Base-by-base conservation (phyloP, 164 flowering plant species). In the Aristolochia californica region DNA sequence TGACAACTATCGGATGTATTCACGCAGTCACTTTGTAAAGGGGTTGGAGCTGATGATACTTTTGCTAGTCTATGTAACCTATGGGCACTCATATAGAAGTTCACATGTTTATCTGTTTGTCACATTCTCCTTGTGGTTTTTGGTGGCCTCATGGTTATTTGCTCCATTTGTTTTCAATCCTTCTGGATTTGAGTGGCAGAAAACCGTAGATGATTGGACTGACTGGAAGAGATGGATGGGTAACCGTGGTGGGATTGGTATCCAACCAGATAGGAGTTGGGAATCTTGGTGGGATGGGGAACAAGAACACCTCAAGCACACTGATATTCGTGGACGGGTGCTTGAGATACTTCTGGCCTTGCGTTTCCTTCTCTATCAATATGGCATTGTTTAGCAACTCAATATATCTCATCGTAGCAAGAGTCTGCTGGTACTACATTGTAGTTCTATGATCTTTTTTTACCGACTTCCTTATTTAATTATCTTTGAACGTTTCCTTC, bases 201-300 rank as follows among this genome's bases (percentile, higher is more conserved):
- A 89, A 65, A 89, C 96, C 20, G 97, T 93, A 23, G 99, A 93
- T 65, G 99, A 93, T 64, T 93, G 97, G 97, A 78, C 95, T 13
- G 93, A 93, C 49, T 93, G 99, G 99, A 93, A 87, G 66, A 80
- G 87, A 77, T 93, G 99, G 99, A 87, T 93, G 93, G 97, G 91
- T 47, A 89, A 87, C 65, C 95, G 91, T 40, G 99, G 99, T 55
- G 99, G 99, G 34, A 93, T 93, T 30, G 97, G 97, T 45, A 85
- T 89, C 68, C 68, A 71, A 50, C 70, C 66, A 8, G 88, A 90
- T 54, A 85, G 74, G 67, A 93, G 97, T 70, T 93, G 99, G 99
- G 96, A 93, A 64, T 82, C 96, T 8, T 93, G 99, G 99, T 89
- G 97, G 97, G 87, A 85, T 50, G 80, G 48, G 58, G 96, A 87